A percentile compares a stretch with the other conserved stretches of the same genome.
phyloP scores from a whole-genome alignment of 306 rosid species.

The Spatholobus suberectus region DNA sequence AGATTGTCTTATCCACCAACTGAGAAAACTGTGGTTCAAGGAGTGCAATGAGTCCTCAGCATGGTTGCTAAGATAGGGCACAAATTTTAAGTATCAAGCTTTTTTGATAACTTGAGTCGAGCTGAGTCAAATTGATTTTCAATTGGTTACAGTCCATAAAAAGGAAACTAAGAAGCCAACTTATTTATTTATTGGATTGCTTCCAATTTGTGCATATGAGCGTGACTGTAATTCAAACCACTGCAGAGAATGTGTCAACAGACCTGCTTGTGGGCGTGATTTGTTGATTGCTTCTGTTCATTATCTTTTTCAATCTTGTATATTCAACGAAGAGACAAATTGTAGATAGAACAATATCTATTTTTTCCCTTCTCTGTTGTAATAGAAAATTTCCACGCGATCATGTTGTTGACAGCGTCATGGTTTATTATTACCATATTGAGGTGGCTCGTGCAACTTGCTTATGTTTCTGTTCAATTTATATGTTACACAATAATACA shows the following conservation, averaged over 20 bases:
- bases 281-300: slow-evolving; percentile 41
- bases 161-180: slow-evolving; percentile 33
- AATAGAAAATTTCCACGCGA: slow-evolving; percentile 27
- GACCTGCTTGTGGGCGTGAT: slow-evolving; percentile 46
- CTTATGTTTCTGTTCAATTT: slow-evolving; percentile 20
- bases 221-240: slow-evolving; percentile 20
- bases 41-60: slow-evolving; percentile 45
- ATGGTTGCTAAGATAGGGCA: slow-evolving; percentile 47
- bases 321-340: slow-evolving; percentile 38
- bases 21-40: slow-evolving; percentile 49
- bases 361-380: slow-evolving; percentile 18
- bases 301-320: slow-evolving; percentile 40
- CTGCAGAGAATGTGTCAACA: slow-evolving; percentile 33
- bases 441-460: slow-evolving; percentile 21
- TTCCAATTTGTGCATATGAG: slow-evolving; percentile 41
- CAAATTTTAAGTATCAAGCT: slow-evolving; percentile 40
- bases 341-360: slow-evolving; percentile 44
- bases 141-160: slow-evolving; percentile 41
- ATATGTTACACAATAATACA: neutral
- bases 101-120: slow-evolving; percentile 32
- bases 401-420: neutral
- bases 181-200: slow-evolving; percentile 44
- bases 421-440: slow-evolving; percentile 5
- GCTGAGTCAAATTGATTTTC: slow-evolving; percentile 42
- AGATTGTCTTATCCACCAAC: slow-evolving; percentile 74